Percentiles rank a stretch among this genome's conserved stretches.
phyloP scores from a whole-genome alignment of 345 rosid genomes.

The Draba incana region DNA sequence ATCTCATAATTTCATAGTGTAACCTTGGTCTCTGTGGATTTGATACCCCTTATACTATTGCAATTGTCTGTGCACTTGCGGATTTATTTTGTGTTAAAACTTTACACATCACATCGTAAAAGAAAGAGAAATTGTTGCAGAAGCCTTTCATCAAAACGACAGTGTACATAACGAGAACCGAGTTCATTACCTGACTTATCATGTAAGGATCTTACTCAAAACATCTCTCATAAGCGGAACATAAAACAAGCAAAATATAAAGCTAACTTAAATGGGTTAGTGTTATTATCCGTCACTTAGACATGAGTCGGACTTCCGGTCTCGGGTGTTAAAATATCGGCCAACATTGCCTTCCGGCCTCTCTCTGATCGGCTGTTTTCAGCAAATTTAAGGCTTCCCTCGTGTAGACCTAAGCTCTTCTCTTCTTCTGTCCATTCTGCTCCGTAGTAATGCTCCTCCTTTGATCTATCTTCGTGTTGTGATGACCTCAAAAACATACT shows the following conservation, averaged over 20 bases:
- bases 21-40: too few relatives aligned
- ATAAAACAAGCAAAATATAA: conserved; percentile 22
- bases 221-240: neutral
- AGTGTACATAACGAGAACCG: conserved; percentile 34
- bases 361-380: conserved; percentile 77
- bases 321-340: conserved; percentile 52
- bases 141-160: conserved; percentile 25
- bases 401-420: conserved; percentile 60
- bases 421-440: conserved; percentile 77
- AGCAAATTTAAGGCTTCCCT: conserved; percentile 68
- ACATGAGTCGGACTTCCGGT: conserved; percentile 57
- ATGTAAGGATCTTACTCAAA: conserved; percentile 36
- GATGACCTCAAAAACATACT: conserved; percentile 73
- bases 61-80: too few relatives aligned
- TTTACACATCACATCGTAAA: too few relatives aligned
- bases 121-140: conserved; percentile 17
- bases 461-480: conserved; percentile 43
- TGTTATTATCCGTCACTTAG: conserved; percentile 29
- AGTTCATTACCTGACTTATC: conserved; percentile 38
- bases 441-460: conserved; percentile 67
- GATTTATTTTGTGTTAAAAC: too few relatives aligned
- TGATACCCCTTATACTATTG: too few relatives aligned
- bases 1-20: too few relatives aligned
- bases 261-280: conserved; percentile 19
- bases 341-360: conserved; percentile 51